These are phyloP conservation scores for Ceratobasidium theobromae DNA, from an alignment of 1,284 basidiomycete species.

Conservation along the genomic window DNA sequence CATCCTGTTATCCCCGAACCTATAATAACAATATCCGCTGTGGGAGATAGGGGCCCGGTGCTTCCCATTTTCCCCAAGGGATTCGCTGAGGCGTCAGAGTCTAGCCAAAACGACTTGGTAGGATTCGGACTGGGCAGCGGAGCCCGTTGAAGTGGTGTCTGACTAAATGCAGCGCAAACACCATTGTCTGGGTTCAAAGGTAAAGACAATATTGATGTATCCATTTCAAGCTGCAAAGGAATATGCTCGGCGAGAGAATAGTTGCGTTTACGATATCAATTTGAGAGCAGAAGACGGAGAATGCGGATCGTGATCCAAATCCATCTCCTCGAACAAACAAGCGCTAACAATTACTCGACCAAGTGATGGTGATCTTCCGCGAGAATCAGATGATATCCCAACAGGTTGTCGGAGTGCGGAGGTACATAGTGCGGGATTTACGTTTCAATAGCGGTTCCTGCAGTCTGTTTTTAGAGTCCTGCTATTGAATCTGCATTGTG, in stretches of 20 bases:
- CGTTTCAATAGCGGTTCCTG: too few relatives aligned
- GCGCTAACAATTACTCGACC: not conserved
- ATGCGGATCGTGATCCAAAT: not conserved
- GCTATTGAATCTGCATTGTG: too few relatives aligned
- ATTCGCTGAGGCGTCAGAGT: constrained; percentile 57
- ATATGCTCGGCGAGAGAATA: not conserved
- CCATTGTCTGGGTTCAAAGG: constrained; percentile 5
- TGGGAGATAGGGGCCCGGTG: constrained; percentile 53
- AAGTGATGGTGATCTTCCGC: not conserved
- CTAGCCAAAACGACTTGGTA: constrained; percentile 69
- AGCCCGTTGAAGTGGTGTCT: constrained; percentile 28
- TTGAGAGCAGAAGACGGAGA: not conserved
- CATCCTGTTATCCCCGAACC: constrained; percentile 78
- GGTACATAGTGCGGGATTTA: too few relatives aligned
- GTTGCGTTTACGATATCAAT: not conserved
- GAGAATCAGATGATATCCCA: not conserved
- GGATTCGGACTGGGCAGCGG: constrained; percentile 59
- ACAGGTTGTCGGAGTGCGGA: too few relatives aligned
- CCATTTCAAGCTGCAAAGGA: not conserved
- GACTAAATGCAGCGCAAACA: constrained; percentile 13
- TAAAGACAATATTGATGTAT: not conserved
- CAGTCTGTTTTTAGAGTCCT: too few relatives aligned
- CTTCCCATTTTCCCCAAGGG: constrained; percentile 66
- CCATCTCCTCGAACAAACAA: not conserved
- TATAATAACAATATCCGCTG: constrained; percentile 72